Conservation (phyloP, 2,329 filamentous ascomycete genomes). For the Penicillium vulpinum region DNA sequence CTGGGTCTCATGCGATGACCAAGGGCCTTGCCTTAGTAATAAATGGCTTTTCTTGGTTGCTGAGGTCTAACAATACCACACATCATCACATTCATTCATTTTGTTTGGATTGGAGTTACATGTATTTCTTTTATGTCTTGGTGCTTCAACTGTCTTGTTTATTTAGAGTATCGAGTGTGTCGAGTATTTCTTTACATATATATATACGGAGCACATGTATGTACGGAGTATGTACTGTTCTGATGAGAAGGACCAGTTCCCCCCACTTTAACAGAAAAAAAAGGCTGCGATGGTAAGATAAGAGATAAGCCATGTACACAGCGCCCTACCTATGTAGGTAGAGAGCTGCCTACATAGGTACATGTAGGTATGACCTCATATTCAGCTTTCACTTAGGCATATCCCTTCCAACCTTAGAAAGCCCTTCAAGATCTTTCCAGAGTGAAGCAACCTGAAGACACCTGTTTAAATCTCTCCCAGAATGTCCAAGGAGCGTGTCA, state of each 20-base stretch:
- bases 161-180: neutral
- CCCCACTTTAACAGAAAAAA: neutral
- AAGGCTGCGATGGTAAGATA: neutral
- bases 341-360: neutral
- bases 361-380: constrained; percentile 3
- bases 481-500: constrained; percentile 20
- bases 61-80: constrained; percentile 68
- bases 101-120: neutral
- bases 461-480: no score
- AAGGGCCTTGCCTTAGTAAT: constrained; percentile 66
- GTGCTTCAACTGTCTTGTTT: neutral
- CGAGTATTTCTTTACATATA: no score
- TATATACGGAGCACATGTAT: neutral
- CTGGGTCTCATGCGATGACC: constrained; percentile 59
- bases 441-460: neutral
- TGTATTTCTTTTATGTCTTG: neutral
- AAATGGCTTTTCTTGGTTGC: constrained; percentile 86
- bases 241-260: neutral
- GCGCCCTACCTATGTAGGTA: no score
- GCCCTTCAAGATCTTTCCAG: neutral
- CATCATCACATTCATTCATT: neutral
- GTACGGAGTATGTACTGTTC: neutral
- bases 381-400: neutral
- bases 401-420: neutral
- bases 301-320: constrained; percentile 1